Percentiles rank a stretch among this genome's conserved stretches.
Evolutionary conservation across 2,329 filamentous ascomycete species (phyloP).

Genomic region (Drechslera avenae): DNA sequence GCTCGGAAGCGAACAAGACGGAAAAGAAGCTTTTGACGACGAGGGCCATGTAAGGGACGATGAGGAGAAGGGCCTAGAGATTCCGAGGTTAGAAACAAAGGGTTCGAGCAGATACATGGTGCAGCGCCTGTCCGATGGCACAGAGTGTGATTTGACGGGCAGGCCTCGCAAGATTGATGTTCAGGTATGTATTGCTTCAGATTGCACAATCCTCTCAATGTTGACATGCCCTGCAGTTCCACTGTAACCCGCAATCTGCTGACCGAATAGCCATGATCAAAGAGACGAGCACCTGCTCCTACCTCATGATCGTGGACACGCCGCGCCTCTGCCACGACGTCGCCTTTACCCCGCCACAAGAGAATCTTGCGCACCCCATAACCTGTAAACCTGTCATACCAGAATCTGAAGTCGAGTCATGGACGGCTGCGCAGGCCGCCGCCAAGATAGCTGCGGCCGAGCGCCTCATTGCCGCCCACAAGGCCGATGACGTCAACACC

Average conservation of each 20-base stretch:
- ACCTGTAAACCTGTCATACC: slow-evolving; percentile 73
- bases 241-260: slow-evolving; percentile 75
- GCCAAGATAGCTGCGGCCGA: slow-evolving; percentile 37
- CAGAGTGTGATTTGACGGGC: slow-evolving; percentile 83
- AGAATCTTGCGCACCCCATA: slow-evolving; percentile 76
- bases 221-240: slow-evolving; percentile 55
- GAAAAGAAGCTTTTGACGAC: slow-evolving; percentile 35
- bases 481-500: slow-evolving; percentile 25
- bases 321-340: slow-evolving; percentile 85
- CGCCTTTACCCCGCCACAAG: slow-evolving; percentile 81
- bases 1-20: slow-evolving; percentile 39
- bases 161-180: slow-evolving; percentile 83
- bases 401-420: slow-evolving; percentile 59
- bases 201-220: slow-evolving; percentile 8
- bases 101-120: slow-evolving; percentile 86
- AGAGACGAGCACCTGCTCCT: slow-evolving; percentile 87
- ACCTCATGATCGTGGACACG: slow-evolving; percentile 91
- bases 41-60: slow-evolving; percentile 34
- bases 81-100: slow-evolving; percentile 76
- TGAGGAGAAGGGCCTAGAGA: slow-evolving; percentile 32
- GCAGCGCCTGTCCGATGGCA: slow-evolving; percentile 79
- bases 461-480: slow-evolving; percentile 29
- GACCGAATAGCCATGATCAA: slow-evolving; percentile 92
- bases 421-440: slow-evolving; percentile 44
- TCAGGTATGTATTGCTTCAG: slow-evolving; percentile 53